Base-by-base conservation (phyloP, 1,284 basidiomycete genomes). In the Cystobasidiaceae sp. region DNA sequence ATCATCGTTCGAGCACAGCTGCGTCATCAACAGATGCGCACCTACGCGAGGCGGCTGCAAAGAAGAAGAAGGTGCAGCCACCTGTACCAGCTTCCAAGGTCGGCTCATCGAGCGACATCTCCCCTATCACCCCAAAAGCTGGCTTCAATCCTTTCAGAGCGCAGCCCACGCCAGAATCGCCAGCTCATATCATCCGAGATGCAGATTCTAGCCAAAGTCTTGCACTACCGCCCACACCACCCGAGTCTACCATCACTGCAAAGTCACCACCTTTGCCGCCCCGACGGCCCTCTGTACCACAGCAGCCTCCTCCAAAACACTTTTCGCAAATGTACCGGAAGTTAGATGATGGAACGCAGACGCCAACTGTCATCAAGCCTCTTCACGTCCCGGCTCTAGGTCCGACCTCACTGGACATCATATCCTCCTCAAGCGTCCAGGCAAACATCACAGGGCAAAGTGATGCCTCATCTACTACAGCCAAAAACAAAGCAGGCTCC, bases 291-390 rank as follows among this genome's bases (percentile, higher is more conserved):
- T 21, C 61, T 33, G 13, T 56, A 37, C 44, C 30, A 5, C 41
- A 39, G n/a, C 51, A 48, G 52, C 61, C 61, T 45, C 61, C 61
- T 23, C 61, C 61, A 21, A 64, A 64, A 25, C 61, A 64, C 30
- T 19, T 56, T 45, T 55, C 61, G 21, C 51, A 64, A 23, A 28
- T 43, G 44, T 56, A 56, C 30, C 30, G 39, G 33, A 64, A 43
- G 19, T 21, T 49, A 33, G 61, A 64, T 33, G 61, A 64, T 56
- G 41, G 41, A 17, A 44, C 60, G 23, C 48, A 43, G 15, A 52
- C 60, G 2, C 48, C 48, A n/a, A 43, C 50, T 8, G 23, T 28
- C 17, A 45, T 49, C 37, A 62, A 54, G 21, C 50, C 34, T 44
- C n/a, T 44, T 4, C 49, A 51, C 32, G 60, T 52, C 13, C 52